A percentile compares a stretch with the other conserved stretches of the same genome.
Conservation (phyloP, 306 rosid genomes). For the Pyrus betulifolia region DNA sequence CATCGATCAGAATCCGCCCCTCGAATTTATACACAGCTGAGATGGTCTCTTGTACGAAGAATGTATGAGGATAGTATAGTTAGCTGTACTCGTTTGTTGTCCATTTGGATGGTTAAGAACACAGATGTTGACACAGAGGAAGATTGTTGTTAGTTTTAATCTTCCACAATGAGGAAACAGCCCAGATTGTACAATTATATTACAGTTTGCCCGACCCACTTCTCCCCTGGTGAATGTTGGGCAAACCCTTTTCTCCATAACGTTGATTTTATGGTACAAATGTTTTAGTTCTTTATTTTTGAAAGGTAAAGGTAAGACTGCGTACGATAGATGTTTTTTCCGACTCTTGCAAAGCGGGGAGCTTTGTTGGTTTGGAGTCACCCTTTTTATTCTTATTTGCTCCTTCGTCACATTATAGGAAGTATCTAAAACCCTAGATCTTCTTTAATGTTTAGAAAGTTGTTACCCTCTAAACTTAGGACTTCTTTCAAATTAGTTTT, state of each 20-base stretch:
- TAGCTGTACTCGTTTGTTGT: constrained; percentile 17
- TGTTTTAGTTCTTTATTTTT: not conserved
- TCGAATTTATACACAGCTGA: constrained; percentile 19
- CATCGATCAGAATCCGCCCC: constrained; percentile 21
- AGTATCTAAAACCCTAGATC: too few relatives aligned
- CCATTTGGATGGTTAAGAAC: constrained; percentile 27
- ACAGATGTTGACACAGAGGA: constrained; percentile 18
- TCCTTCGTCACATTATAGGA: too few relatives aligned
- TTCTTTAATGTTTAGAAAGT: too few relatives aligned
- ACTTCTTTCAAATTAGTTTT: too few relatives aligned
- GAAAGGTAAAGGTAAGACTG: rapidly evolving
- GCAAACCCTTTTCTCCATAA: not conserved
- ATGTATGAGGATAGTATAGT: constrained; percentile 17
- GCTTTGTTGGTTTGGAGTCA: too few relatives aligned
- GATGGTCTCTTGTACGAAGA: constrained; percentile 14
- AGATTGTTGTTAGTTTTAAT: constrained; percentile 21
- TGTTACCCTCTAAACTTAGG: too few relatives aligned
- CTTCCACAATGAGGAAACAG: constrained; percentile 14
- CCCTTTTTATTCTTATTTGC: too few relatives aligned
- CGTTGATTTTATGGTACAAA: not conserved
- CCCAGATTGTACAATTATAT: constrained; percentile 26
- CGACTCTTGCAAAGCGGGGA: too few relatives aligned
- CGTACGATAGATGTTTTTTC: too few relatives aligned
- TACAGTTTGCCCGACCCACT: not conserved
- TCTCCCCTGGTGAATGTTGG: not conserved